A percentile compares a stretch with the other conserved stretches of the same genome.
Evolutionary conservation across 495 filamentous ascomycete genomes (phyloP).

Genomic region (Penicillium desertorum): DNA sequence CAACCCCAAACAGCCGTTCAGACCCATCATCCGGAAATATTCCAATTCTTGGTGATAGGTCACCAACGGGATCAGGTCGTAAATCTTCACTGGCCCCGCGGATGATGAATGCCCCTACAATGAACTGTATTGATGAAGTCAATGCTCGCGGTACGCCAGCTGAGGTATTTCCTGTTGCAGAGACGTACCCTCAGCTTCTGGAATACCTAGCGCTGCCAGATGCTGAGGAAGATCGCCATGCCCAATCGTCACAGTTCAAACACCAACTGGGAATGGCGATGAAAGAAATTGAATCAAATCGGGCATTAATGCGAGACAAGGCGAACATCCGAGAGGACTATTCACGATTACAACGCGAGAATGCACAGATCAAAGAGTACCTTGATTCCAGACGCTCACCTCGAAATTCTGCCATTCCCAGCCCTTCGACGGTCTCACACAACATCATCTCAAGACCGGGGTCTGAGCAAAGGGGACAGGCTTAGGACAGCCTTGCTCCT

Average conservation of each 20-base stretch:
- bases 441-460: constrained; percentile 16
- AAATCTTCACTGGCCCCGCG: neutral
- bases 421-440: constrained; percentile 9
- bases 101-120: neutral
- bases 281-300: constrained; percentile 24
- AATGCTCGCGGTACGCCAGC: constrained; percentile 7
- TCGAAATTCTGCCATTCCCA: constrained; percentile 9
- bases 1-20: constrained; percentile 14
- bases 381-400: constrained; percentile 21
- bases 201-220: constrained; percentile 13
- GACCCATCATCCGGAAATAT: constrained; percentile 6
- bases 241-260: constrained; percentile 16
- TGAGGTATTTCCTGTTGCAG: constrained; percentile 12
- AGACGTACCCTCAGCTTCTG: constrained; percentile 20
- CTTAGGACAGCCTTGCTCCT: constrained; percentile 32
- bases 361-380: constrained; percentile 25
- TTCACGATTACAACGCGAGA: constrained; percentile 22
- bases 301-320: constrained; percentile 15
- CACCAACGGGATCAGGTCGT: neutral
- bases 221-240: neutral
- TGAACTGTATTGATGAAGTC: constrained; percentile 4
- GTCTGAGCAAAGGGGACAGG: constrained; percentile 21
- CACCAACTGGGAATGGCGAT: constrained; percentile 27
- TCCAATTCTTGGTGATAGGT: neutral
- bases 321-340: constrained; percentile 26